Evolutionary conservation across 2,329 filamentous ascomycete species (phyloP), one percentile per base, ranked within the genome.

Genomic region (Podosphaera fusca): DNA sequence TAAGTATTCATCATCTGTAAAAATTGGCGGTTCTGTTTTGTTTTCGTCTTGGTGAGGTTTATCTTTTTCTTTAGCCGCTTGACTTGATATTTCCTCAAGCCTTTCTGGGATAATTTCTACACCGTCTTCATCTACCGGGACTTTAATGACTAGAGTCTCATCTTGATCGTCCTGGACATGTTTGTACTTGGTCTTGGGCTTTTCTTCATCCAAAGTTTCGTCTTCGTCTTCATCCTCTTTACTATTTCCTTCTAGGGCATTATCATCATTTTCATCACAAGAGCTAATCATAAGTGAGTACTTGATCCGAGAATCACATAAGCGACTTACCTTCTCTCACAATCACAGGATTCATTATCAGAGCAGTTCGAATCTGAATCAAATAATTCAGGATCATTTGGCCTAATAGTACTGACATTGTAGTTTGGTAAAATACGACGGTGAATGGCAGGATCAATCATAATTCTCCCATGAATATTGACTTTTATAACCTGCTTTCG

Each of bases 371-470:
- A 73, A 46, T 73, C 69, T 7, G 72, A 73, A 30, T 75, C 75
- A 0, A 80, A 64, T 1, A 79, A 68, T 62, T 84, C 79, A 33
- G 79, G 75, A 58, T 88, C 82, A 62, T 85, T 83, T 0, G 84
- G 79, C 55, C 83, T 81, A 57, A 94, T 81, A 1, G 78, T 75
- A 30, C 84, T 86, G 63, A 90, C 79, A 0, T 78, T 78, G 62
- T 94, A 94, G 66, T 94, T 94, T 0, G 88, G 85, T 62, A 92
- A 86, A 67, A 90, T 85, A 38, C 86, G 79, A 7, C 87, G 80
- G 70, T 94, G 88, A 47, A 85, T 85, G 2, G 80, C 80, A 0
- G 87, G 80, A 65, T 95, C 89, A 31, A 95, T 75, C 87, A 95
- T 95, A 60, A 94, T 77, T 35, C 89, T 81, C 21, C 87, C 85